Percentiles rank a stretch among this genome's conserved stretches.
Conservation (phyloP, 2,329 filamentous ascomycete genomes). For the Phaeosphaeria sp. region DNA sequence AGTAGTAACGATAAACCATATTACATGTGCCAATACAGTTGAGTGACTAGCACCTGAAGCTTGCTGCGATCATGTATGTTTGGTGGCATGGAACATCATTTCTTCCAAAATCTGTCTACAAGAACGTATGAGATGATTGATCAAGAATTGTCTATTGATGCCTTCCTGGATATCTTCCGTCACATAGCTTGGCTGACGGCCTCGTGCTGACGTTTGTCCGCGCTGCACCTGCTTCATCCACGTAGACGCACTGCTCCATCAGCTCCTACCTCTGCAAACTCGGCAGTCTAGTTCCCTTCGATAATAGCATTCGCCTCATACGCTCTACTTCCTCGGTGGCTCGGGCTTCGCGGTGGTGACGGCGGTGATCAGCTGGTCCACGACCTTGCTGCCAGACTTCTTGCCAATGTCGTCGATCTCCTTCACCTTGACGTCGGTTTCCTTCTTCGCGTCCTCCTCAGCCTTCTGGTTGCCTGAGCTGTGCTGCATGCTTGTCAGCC, state of each 20-base stretch:
- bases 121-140: too few species aligned
- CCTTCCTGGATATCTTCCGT: not conserved
- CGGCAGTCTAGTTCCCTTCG: not conserved
- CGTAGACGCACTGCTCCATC: not conserved
- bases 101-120: too few species aligned
- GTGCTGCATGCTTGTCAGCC: constrained; percentile 67
- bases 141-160: not conserved
- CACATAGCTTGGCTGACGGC: not conserved
- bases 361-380: constrained; percentile 83
- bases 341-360: constrained; percentile 84
- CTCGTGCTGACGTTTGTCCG: not conserved
- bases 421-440: constrained; percentile 80
- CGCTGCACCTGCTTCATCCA: not conserved
- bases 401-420: constrained; percentile 82
- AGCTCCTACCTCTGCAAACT: not conserved
- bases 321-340: constrained; percentile 55
- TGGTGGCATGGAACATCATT: not conserved
- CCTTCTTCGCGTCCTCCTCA: constrained; percentile 76
- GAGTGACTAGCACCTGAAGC: not conserved
- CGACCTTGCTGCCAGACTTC: constrained; percentile 79
- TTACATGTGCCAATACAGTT: not conserved
- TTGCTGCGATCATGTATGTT: not conserved
- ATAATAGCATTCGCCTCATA: not conserved
- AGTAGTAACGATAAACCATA: not conserved
- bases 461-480: constrained; percentile 83